Evolutionary conservation across 805 yeast species (phyloP).

Genomic region (Scheffersomyces lignosus): DNA sequence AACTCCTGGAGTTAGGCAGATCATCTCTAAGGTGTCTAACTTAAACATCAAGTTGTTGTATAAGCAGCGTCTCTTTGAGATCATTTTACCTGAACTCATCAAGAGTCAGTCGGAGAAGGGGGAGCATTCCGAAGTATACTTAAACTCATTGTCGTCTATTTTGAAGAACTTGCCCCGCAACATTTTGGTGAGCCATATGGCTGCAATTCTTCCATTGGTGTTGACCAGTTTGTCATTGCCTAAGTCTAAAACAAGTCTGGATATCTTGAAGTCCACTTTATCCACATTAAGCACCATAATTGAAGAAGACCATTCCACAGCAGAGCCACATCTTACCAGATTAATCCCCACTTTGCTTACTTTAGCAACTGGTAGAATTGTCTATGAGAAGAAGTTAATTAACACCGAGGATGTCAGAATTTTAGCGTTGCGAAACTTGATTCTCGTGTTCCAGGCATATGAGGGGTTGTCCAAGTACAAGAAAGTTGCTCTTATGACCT

Average conservation of each 20-base stretch:
- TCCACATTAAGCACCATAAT: conserved; percentile 56
- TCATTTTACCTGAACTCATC: conserved; percentile 57
- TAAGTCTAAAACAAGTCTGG: conserved; percentile 24
- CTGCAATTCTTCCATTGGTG: conserved; percentile 67
- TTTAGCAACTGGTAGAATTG: conserved; percentile 23
- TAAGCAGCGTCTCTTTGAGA: conserved; percentile 76
- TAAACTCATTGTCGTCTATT: conserved; percentile 67
- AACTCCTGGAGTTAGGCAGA: conserved; percentile 20
- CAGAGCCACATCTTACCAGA: conserved; percentile 51
- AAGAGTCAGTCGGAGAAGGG: conserved; percentile 10
- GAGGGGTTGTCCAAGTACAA: conserved; percentile 52
- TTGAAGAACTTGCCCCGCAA: conserved; percentile 63
- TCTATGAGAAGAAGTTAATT: conserved; percentile 14
- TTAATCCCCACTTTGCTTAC: conserved; percentile 56
- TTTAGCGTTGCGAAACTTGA: conserved; percentile 57
- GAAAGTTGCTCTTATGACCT: conserved; percentile 44
- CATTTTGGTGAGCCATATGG: conserved; percentile 64
- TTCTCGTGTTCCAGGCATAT: conserved; percentile 39
- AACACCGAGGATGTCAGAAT: conserved; percentile 54
- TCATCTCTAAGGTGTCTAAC: conserved; percentile 47
- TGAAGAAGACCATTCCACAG: conserved; percentile 52
- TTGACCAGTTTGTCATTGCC: conserved; percentile 58
- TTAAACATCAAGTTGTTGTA: conserved; percentile 66
- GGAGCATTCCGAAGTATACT: conserved; percentile 47
- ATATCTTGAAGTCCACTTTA: conserved; percentile 60